Conservation (phyloP, 345 rosid species). For the Noccaea caerulescens region DNA sequence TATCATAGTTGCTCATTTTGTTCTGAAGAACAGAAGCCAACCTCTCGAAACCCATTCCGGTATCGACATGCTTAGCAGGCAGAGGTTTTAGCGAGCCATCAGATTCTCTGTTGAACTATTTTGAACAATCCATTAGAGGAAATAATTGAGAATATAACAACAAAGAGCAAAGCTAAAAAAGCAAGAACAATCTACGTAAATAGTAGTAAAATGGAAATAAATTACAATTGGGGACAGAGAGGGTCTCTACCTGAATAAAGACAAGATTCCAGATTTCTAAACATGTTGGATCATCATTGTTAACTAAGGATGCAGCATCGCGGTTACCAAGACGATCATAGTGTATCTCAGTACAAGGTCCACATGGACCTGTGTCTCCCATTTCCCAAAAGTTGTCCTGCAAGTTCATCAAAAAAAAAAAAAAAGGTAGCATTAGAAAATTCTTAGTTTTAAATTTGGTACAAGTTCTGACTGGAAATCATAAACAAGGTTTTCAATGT, state of each 20-base stretch:
- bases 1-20: slow-evolving; percentile 98
- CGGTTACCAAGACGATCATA: slow-evolving; percentile 89
- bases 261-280: slow-evolving; percentile 99
- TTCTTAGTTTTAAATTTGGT: slow-evolving; percentile 5
- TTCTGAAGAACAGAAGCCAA: slow-evolving; percentile 89
- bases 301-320: slow-evolving; percentile 81
- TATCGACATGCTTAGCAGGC: slow-evolving; percentile 98
- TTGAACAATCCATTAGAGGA: slow-evolving; percentile 23
- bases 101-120: slow-evolving; percentile 88
- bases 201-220: slow-evolving; percentile 24
- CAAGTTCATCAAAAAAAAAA: slow-evolving; percentile 23
- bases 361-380: slow-evolving; percentile 99
- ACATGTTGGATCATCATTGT: slow-evolving; percentile 96
- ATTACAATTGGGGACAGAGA: slow-evolving; percentile 11
- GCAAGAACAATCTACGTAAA: slow-evolving; percentile 17
- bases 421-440: slow-evolving; percentile 2
- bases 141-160: slow-evolving; percentile 6
- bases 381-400: slow-evolving; percentile 99
- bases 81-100: slow-evolving; percentile 84
- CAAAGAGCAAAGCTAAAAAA: slow-evolving; percentile 3
- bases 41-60: slow-evolving; percentile 98
- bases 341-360: slow-evolving; percentile 98
- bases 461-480: slow-evolving; percentile 10
- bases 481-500: not conserved
- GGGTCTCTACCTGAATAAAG: slow-evolving; percentile 79